These are phyloP conservation scores for Candida nitratophila DNA, from an alignment of 805 yeast genomes.

Conservation along the genomic window DNA sequence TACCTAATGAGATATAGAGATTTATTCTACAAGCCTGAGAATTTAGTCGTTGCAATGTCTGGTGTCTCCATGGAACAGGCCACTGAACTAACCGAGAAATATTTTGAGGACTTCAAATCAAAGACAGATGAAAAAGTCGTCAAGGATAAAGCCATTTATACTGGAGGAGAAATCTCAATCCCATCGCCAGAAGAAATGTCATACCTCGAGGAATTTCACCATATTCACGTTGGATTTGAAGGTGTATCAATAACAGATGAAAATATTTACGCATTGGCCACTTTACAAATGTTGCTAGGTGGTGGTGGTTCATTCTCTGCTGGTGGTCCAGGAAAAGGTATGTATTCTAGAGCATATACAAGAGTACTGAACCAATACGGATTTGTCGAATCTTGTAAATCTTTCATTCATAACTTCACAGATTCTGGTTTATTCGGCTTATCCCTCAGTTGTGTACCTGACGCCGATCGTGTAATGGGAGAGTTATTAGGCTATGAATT, in stretches of 20 bases:
- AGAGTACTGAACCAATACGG: constrained; percentile 88
- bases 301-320: constrained; percentile 98
- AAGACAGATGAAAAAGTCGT: constrained; percentile 14
- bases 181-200: constrained; percentile 54
- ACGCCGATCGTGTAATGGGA: constrained; percentile 77
- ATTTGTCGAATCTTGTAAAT: constrained; percentile 79
- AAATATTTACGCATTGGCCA: constrained; percentile 86
- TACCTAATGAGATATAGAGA: constrained; percentile 53
- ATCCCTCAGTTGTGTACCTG: constrained; percentile 75
- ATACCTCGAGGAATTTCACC: constrained; percentile 71
- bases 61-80: constrained; percentile 76
- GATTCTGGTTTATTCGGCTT: constrained; percentile 92
- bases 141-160: constrained; percentile 39
- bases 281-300: constrained; percentile 83
- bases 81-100: constrained; percentile 48
- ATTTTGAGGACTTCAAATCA: constrained; percentile 57
- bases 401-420: constrained; percentile 84
- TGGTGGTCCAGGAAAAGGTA: constrained; percentile 99
- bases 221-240: constrained; percentile 82
- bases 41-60: constrained; percentile 78
- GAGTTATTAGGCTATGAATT: constrained; percentile 70
- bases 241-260: constrained; percentile 78
- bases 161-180: constrained; percentile 52
- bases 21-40: constrained; percentile 67
- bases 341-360: constrained; percentile 92